Conservation (phyloP, 257 asterid species). For the Ballota nigra region DNA sequence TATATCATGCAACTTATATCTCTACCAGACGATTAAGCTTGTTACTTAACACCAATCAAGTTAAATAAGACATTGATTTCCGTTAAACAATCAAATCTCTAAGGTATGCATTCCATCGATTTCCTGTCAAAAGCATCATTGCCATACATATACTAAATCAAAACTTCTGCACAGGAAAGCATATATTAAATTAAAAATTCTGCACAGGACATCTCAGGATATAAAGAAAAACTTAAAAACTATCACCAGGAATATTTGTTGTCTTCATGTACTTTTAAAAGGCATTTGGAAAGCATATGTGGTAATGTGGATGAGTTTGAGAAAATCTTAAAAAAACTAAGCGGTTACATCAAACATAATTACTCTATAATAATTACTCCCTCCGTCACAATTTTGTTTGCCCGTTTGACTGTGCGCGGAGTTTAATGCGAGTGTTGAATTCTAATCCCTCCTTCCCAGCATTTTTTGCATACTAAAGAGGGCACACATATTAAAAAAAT, state of each 20-base stretch:
- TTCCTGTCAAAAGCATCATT: neutral
- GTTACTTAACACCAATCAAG: neutral
- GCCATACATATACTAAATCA: neutral
- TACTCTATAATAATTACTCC: neutral
- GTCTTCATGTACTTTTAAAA: neutral
- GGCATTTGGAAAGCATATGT: neutral
- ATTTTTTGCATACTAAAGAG: too few species aligned
- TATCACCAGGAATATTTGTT: neutral
- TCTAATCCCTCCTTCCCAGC: too few species aligned
- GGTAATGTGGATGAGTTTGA: neutral
- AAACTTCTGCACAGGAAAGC: neutral
- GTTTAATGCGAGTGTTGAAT: too few species aligned
- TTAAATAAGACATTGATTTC: neutral
- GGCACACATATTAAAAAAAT: too few species aligned
- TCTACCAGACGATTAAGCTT: conserved; percentile 5
- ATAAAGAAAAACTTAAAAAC: neutral
- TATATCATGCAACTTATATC: neutral
- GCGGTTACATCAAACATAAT: neutral
- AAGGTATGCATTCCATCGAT: neutral
- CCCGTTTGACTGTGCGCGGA: too few species aligned
- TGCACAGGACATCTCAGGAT: neutral
- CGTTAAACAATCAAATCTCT: neutral
- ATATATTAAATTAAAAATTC: neutral
- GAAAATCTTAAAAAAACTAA: neutral
- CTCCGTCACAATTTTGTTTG: too few species aligned